These are phyloP conservation scores for Purshia tridentata DNA, from an alignment of 306 rosid genomes.

Conservation along the genomic window DNA sequence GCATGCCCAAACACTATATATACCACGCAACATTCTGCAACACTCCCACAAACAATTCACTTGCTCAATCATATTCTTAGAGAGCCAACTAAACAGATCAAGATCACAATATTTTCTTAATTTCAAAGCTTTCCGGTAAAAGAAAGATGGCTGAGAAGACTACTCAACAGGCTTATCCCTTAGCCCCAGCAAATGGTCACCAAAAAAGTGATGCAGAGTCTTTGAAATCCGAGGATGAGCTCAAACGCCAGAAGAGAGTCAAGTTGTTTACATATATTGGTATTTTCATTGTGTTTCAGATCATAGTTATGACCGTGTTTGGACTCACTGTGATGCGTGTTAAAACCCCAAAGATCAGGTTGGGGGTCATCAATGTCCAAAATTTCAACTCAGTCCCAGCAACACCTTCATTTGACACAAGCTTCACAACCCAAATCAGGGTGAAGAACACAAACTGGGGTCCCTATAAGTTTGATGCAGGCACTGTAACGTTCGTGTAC, in stretches of 20 bases:
- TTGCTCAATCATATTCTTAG: too few species aligned
- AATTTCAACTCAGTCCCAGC: neutral
- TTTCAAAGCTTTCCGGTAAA: too few species aligned
- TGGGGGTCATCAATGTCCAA: constrained; percentile 1
- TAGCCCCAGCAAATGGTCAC: neutral
- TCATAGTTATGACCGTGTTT: constrained; percentile 3
- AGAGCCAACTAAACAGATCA: too few species aligned
- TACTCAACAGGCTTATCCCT: too few species aligned
- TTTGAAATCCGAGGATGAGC: constrained; percentile 13
- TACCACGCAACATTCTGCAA: too few species aligned
- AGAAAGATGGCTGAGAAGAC: too few species aligned
- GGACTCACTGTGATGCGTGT: constrained; percentile 21
- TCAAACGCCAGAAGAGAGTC: constrained; percentile 11
- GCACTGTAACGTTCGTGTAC: constrained; percentile 1
- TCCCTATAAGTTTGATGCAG: constrained; percentile 17
- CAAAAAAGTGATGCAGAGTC: neutral
- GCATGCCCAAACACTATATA: too few species aligned
- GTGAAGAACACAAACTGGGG: constrained; percentile 22
- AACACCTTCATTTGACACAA: constrained; percentile 14
- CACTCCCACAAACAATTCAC: too few species aligned
- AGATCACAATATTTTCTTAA: too few species aligned
- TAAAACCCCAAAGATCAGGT: constrained; percentile 28
- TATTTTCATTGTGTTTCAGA: constrained; percentile 23
- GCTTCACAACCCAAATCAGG: constrained; percentile 12
- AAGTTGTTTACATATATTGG: constrained; percentile 11